Conservation (phyloP, 1,139 yeast genomes). For the Martiniozyma asiatica region DNA sequence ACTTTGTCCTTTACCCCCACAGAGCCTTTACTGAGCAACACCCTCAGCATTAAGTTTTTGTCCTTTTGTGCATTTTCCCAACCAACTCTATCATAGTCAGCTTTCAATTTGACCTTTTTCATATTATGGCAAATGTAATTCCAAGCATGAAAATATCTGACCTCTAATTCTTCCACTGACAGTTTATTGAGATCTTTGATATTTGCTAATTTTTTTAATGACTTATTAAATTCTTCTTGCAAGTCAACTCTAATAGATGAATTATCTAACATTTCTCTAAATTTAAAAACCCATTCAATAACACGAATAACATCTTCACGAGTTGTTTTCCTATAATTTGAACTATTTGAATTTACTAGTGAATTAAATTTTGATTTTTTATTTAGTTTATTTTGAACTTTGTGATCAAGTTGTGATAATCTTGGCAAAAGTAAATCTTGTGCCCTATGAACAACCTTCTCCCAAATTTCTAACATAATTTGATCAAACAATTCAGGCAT, state of each 20-base stretch:
- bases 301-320: conserved; percentile 17
- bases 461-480: conserved; percentile 18
- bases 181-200: conserved; percentile 12
- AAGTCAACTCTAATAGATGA: conserved; percentile 15
- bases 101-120: conserved; percentile 9
- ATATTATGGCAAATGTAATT: conserved; percentile 12
- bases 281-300: conserved; percentile 20
- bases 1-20: conserved; percentile 14
- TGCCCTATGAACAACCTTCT: conserved; percentile 15
- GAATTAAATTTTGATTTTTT: no score
- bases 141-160: conserved; percentile 15
- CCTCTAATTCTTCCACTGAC: conserved; percentile 8
- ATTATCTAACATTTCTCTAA: conserved; percentile 17
- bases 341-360: no score
- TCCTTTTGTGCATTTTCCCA: conserved; percentile 9
- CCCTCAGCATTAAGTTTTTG: conserved; percentile 15
- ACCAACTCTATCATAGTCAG: conserved; percentile 5
- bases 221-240: conserved; percentile 11
- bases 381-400: conserved; percentile 15
- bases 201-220: conserved; percentile 14
- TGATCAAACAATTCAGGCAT: conserved; percentile 20
- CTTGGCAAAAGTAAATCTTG: conserved; percentile 20
- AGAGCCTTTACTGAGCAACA: conserved; percentile 18
- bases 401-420: conserved; percentile 15
- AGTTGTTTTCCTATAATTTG: conserved; percentile 11